These are phyloP conservation scores for Rhizophagus sp. DNA, from an alignment of 192 early-diverging fungal species.

Conservation along the genomic window DNA sequence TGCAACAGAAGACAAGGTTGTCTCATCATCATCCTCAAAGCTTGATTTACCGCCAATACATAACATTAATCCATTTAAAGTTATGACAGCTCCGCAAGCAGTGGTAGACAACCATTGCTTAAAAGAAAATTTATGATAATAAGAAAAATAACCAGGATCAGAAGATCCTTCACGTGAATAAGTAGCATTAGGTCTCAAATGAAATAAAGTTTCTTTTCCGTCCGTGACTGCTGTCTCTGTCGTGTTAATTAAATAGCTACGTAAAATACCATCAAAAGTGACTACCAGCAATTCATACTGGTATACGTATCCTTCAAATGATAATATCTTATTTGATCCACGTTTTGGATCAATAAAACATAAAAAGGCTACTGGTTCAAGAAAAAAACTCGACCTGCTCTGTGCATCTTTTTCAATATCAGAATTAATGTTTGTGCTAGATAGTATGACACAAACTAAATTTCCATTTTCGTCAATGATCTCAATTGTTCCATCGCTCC, in stretches of 20 bases:
- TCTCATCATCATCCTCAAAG: conserved; percentile 11
- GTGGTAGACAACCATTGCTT: conserved; percentile 44
- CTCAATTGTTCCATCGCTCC: conserved; percentile 49
- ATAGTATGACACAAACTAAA: conserved; percentile 38
- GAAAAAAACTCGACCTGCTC: conserved; percentile 34
- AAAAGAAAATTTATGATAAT: conserved; percentile 54
- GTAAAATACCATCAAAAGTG: conserved; percentile 53
- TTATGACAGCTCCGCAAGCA: conserved; percentile 45
- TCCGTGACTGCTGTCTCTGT: conserved; percentile 30
- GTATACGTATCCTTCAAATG: conserved; percentile 47
- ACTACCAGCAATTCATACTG: conserved; percentile 54
- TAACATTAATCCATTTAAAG: conserved; percentile 36
- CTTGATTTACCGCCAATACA: conserved; percentile 45
- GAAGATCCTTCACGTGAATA: conserved; percentile 49
- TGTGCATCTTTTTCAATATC: conserved; percentile 14
- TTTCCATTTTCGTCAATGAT: conserved; percentile 40
- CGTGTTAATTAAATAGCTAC: conserved; percentile 58
- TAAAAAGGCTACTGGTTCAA: conserved; percentile 44
- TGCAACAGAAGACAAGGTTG: conserved; percentile 22
- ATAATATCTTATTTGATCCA: conserved; percentile 14
- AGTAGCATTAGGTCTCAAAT: conserved; percentile 25
- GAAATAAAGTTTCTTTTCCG: neutral
- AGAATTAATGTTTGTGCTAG: conserved; percentile 32
- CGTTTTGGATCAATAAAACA: conserved; percentile 36
- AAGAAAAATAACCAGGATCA: conserved; percentile 47